Conservation (phyloP, 257 asterid species). For the Scutellaria galericulata region DNA sequence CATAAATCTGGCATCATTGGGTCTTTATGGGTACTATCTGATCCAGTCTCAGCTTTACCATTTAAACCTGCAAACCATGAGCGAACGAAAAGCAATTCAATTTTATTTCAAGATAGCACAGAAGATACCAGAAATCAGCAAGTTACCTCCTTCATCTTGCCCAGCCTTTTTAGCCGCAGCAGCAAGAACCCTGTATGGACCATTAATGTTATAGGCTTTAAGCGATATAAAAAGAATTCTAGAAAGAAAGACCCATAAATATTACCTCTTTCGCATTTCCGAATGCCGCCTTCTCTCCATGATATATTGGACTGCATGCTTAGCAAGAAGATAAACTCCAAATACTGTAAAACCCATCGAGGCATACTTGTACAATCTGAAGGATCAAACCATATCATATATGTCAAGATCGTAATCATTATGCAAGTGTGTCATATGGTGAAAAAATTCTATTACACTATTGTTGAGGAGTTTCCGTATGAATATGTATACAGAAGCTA, state of each 20-base stretch:
- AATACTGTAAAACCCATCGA: constrained; percentile 77
- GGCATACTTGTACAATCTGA: constrained; percentile 93
- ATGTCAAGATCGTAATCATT: background rate
- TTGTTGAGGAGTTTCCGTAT: constrained; percentile 15
- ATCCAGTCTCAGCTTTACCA: constrained; percentile 57
- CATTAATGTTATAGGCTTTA: constrained; percentile 6
- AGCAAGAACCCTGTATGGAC: constrained; percentile 74
- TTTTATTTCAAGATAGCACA: constrained; percentile 21
- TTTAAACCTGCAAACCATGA: constrained; percentile 51
- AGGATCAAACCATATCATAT: constrained; percentile 25
- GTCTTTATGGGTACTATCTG: constrained; percentile 59
- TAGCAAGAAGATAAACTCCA: constrained; percentile 83
- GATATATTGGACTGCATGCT: constrained; percentile 66
- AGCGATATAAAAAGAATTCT: background rate
- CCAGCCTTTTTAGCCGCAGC: constrained; percentile 87
- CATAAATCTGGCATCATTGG: constrained; percentile 78
- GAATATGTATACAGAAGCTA: constrained; percentile 20
- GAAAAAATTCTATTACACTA: constrained; percentile 6
- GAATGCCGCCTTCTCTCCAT: constrained; percentile 90
- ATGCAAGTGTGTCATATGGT: background rate
- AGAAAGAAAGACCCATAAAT: constrained; percentile 1
- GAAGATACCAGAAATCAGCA: constrained; percentile 6
- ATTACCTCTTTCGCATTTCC: constrained; percentile 86
- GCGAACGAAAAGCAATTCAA: constrained; percentile 10
- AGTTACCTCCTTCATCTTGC: constrained; percentile 70